A percentile compares a stretch with the other conserved stretches of the same genome.
phyloP scores from a whole-genome alignment of 768 basidiomycete genomes.

The Hemileccinum impolitum region DNA sequence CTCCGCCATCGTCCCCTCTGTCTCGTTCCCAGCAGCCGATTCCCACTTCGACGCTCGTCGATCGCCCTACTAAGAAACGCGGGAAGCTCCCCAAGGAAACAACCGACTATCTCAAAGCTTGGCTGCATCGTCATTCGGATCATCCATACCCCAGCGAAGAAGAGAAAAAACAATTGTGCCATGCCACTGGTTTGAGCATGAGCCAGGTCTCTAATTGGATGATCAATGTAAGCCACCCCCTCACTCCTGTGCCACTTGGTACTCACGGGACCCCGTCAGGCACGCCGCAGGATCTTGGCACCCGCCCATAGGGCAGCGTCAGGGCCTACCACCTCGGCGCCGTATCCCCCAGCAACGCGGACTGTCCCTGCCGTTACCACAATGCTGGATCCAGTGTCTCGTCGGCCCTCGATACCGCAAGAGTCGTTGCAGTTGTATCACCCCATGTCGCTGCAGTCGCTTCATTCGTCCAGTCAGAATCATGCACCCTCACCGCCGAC shows the following conservation, averaged over 20 bases:
- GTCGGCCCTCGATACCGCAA: slow-evolving; percentile 65
- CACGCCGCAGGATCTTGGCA: slow-evolving; percentile 77
- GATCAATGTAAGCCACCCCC: slow-evolving; percentile 65
- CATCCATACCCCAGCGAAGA: slow-evolving; percentile 89
- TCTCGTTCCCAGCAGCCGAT: slow-evolving; percentile 53
- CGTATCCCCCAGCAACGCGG: slow-evolving; percentile 53
- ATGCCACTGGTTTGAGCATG: slow-evolving; percentile 84
- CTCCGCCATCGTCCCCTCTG: slow-evolving; percentile 41
- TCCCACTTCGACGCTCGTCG: slow-evolving; percentile 58
- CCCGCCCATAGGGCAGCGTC: slow-evolving; percentile 75
- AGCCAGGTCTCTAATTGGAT: slow-evolving; percentile 91
- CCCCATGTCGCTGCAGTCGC: slow-evolving; percentile 71
- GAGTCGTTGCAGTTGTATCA: slow-evolving; percentile 75
- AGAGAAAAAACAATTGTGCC: slow-evolving; percentile 86
- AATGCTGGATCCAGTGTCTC: slow-evolving; percentile 39
- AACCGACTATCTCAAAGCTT: slow-evolving; percentile 84
- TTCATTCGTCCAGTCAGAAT: slow-evolving; percentile 29
- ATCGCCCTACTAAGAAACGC: slow-evolving; percentile 76
- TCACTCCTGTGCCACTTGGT: slow-evolving; percentile 8
- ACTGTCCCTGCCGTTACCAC: slow-evolving; percentile 20
- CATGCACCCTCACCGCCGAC: slow-evolving; percentile 32
- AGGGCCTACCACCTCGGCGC: slow-evolving; percentile 74
- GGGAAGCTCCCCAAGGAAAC: slow-evolving; percentile 90
- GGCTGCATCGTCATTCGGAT: slow-evolving; percentile 85
- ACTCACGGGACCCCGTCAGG: slow-evolving; percentile 41